Conservation (phyloP, 2,329 filamentous ascomycete species). For the Hypoxylon sp. region DNA sequence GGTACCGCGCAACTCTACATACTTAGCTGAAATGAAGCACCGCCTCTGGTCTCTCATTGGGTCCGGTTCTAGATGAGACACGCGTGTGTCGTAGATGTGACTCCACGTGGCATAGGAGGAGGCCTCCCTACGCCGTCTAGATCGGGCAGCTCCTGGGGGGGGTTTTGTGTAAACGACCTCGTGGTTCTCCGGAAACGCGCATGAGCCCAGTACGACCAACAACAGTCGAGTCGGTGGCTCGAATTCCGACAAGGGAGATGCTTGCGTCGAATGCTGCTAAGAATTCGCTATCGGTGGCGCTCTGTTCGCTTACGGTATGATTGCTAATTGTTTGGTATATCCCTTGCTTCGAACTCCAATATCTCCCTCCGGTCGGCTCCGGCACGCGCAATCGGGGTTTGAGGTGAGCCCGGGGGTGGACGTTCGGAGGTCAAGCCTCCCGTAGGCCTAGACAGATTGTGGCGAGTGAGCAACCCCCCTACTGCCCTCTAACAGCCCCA, state of each 20-base stretch:
- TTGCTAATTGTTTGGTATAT: background rate
- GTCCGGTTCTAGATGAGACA: conserved; percentile 35
- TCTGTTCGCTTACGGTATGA: background rate
- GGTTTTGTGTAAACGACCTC: conserved; percentile 14
- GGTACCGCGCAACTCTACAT: conserved; percentile 22
- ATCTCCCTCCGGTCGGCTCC: conserved; percentile 27
- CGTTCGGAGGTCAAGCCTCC: conserved; percentile 39
- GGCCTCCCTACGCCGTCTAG: conserved; percentile 36
- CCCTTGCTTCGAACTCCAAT: conserved; percentile 10
- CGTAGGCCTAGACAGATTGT: conserved; percentile 38
- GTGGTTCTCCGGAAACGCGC: conserved; percentile 30
- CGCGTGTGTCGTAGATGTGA: conserved; percentile 38
- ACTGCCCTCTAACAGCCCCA: conserved; percentile 1
- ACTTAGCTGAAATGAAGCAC: conserved; percentile 35
- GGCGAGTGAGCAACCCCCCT: conserved; percentile 38
- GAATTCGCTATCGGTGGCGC: conserved; percentile 4
- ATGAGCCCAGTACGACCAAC: conserved; percentile 24
- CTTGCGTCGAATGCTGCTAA: conserved; percentile 7
- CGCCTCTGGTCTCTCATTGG: conserved; percentile 37
- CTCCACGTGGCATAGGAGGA: conserved; percentile 37
- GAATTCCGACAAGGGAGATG: conserved; percentile 28
- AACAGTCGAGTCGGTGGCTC: conserved; percentile 21
- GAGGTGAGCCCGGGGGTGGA: conserved; percentile 26
- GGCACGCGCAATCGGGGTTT: conserved; percentile 18
- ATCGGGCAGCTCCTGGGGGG: conserved; percentile 26